A percentile compares a stretch with the other conserved stretches of the same genome.
Conservation (phyloP, 192 early-diverging fungal species). For the Spinellus fusiger region DNA sequence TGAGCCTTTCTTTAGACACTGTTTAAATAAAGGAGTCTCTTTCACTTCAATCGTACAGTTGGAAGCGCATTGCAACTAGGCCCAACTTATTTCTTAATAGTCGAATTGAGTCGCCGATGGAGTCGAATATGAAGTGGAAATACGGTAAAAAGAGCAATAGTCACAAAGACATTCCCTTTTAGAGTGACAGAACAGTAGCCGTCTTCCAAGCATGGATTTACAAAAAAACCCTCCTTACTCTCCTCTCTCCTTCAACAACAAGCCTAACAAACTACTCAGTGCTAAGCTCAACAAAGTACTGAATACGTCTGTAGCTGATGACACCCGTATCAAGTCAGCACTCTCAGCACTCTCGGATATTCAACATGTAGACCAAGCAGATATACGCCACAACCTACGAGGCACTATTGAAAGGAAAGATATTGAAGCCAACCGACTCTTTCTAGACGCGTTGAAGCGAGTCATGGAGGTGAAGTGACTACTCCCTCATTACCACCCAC, state of each 20-base stretch:
- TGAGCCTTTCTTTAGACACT: no score
- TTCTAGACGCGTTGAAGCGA: slow-evolving; percentile 50
- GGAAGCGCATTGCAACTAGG: no score
- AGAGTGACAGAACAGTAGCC: no score
- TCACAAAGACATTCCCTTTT: no score
- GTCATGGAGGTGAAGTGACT: slow-evolving; percentile 36
- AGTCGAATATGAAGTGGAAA: no score
- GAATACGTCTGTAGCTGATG: slow-evolving; percentile 15
- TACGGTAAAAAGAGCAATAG: no score
- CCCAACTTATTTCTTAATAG: no score
- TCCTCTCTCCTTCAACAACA: slow-evolving; percentile 8
- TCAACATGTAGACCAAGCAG: slow-evolving; percentile 10
- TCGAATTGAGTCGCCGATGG: no score
- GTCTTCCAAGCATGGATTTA: no score
- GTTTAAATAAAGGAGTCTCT: no score
- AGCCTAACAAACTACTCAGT: slow-evolving; percentile 20
- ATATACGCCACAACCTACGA: slow-evolving; percentile 45
- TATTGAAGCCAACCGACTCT: slow-evolving; percentile 45
- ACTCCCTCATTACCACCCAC: background rate
- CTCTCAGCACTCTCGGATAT: slow-evolving; percentile 19
- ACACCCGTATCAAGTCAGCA: slow-evolving; percentile 20
- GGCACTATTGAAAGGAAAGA: slow-evolving; percentile 55
- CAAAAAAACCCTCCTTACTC: slow-evolving; percentile 3
- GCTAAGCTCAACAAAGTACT: slow-evolving; percentile 20
- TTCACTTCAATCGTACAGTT: no score